Evolutionary conservation across 1,139 yeast genomes (phyloP).

Genomic region (Scheffersomyces titani): DNA sequence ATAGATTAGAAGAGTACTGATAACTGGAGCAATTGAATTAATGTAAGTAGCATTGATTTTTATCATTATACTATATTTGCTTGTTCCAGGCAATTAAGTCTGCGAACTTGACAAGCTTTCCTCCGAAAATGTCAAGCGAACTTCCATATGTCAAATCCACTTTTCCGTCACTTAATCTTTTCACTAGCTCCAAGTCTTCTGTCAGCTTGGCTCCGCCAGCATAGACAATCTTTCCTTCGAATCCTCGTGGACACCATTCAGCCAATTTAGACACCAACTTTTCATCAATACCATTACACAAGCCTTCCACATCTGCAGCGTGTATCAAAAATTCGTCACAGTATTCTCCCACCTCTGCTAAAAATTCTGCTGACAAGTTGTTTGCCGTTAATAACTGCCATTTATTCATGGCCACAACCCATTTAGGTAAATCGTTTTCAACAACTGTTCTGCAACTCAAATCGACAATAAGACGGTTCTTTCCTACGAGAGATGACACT

Average conservation of each 20-base stretch:
- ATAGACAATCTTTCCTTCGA: conserved; percentile 75
- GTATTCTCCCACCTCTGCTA: conserved; percentile 55
- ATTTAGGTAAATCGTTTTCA: conserved; percentile 31
- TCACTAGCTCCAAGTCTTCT: conserved; percentile 66
- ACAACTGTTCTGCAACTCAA: conserved; percentile 72
- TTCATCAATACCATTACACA: conserved; percentile 89
- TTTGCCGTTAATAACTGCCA: conserved; percentile 90
- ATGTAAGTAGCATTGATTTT: too few relatives aligned
- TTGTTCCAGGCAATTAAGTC: conserved; percentile 77
- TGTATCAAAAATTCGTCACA: conserved; percentile 89
- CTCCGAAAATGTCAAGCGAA: conserved; percentile 93
- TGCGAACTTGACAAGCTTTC: conserved; percentile 67
- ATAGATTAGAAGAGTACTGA: neutral
- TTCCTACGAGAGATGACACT: conserved; percentile 58
- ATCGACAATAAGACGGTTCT: conserved; percentile 76
- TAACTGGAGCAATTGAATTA: too few relatives aligned
- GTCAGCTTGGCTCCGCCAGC: conserved; percentile 94
- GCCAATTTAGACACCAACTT: conserved; percentile 70
- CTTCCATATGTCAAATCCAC: conserved; percentile 94
- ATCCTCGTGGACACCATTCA: conserved; percentile 66
- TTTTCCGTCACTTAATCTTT: conserved; percentile 67
- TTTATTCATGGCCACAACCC: conserved; percentile 96
- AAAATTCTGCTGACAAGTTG: conserved; percentile 53
- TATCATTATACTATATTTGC: neutral
- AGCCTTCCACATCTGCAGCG: conserved; percentile 98